Evolutionary conservation across 495 filamentous ascomycete genomes (phyloP), one percentile per base, ranked within the genome.

Genomic region (Clavariopsis aquatica): DNA sequence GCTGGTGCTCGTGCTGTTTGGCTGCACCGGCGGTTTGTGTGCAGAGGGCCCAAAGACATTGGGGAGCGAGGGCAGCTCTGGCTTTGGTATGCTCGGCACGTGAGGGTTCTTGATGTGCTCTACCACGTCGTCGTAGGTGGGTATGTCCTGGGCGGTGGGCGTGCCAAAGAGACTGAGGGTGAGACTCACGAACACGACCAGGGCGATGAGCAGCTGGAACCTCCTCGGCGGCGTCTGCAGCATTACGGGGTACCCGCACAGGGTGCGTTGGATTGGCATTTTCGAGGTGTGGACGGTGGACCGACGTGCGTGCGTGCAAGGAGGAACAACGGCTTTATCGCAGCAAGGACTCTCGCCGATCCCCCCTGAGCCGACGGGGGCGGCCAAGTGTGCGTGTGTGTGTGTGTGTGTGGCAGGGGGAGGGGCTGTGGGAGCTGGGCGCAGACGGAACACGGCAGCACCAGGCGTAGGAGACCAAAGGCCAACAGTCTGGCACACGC

Each of bases 1-100:
- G 54, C 59, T 55, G 2, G 65, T 31, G 6, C 29, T 47, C 8
- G 88, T 88, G 69, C 88, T 92, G 71, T 92, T 90, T 47, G 87
- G 83, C 71, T 91, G 87, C 20, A 79, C 75, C 5, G 72, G 74
- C 0, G 92, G 89, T 62, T 85, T 82, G 74, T 96, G 92, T n/a
- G 87, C 82, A 28, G 86, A 81, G 36, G 83, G 83, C 53, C 83
- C 81, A 72, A 93, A 94, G 29, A 73, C 77, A 60, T 76, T 74
- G 20, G 65, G 57, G 24, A 68, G 22, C 9, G 27, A 47, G 9
- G 63, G 63, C 8, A 69, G 55, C 3, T 12, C 12, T 5, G 31
- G 31, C 27, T 71, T 52, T 20, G 45, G 46, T 36, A 67, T 20
- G 27, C 60, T 72, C 46, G 77, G 75, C 27, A 81, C 60, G 69